A percentile compares a stretch with the other conserved stretches of the same genome.
Conservation (phyloP, 371 early-diverging fungal genomes). For the Apophysomyces variabilis region DNA sequence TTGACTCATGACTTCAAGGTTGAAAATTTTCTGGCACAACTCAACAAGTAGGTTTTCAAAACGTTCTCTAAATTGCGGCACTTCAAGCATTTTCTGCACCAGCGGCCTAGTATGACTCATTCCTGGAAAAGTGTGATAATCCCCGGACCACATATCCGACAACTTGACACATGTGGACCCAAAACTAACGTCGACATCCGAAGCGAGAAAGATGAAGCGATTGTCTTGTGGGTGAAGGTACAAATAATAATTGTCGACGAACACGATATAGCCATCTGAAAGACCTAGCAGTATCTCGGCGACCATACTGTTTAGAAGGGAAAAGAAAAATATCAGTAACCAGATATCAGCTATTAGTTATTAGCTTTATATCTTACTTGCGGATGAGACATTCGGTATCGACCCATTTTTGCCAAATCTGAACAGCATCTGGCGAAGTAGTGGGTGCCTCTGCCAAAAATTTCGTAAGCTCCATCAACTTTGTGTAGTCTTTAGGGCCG, state of each 20-base stretch:
- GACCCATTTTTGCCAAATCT: conserved; percentile 33
- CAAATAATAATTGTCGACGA: conserved; percentile 45
- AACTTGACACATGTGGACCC: conserved; percentile 25
- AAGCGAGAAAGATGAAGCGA: conserved; percentile 31
- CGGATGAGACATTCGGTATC: conserved; percentile 42
- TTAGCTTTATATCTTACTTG: conserved; percentile 8
- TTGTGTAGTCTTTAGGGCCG: conserved; percentile 18
- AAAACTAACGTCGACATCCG: conserved; percentile 44
- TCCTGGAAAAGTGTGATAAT: conserved; percentile 38
- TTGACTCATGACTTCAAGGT: conserved; percentile 18
- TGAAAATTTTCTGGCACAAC: conserved; percentile 23
- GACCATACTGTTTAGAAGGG: conserved; percentile 26
- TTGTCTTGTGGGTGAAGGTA: conserved; percentile 17
- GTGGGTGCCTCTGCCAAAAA: conserved; percentile 35
- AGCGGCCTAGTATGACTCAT: conserved; percentile 23
- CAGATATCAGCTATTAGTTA: neutral
- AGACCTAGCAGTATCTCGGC: conserved; percentile 41
- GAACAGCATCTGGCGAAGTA: conserved; percentile 17
- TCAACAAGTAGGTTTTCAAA: conserved; percentile 29
- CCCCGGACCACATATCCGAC: conserved; percentile 28
- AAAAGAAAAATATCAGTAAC: neutral
- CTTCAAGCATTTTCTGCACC: conserved; percentile 15
- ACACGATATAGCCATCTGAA: conserved; percentile 40
- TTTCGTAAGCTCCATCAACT: conserved; percentile 36
- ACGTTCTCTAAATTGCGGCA: conserved; percentile 25